These are phyloP conservation scores for Talaromyces albobiverticillius DNA, from an alignment of 2,329 filamentous ascomycete species.

Conservation along the genomic window DNA sequence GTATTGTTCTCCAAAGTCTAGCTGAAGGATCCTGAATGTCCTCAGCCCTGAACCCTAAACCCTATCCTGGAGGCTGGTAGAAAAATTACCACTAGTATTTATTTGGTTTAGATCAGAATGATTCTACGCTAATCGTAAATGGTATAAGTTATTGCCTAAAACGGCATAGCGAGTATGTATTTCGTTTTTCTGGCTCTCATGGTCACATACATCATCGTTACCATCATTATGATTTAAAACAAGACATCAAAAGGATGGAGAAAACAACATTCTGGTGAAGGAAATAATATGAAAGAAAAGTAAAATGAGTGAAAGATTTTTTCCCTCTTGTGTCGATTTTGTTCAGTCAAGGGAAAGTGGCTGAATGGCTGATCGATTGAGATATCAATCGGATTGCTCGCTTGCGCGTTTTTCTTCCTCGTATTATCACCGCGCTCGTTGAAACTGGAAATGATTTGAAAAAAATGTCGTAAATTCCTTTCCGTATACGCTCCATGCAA, in stretches of 20 bases:
- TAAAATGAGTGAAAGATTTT: not conserved
- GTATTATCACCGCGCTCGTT: slow-evolving; percentile 9
- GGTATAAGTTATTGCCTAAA: too few relatives aligned
- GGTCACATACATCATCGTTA: not conserved
- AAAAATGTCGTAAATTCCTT: slow-evolving; percentile 10
- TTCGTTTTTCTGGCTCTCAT: not conserved
- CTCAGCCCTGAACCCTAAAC: too few relatives aligned
- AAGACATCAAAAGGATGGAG: not conserved
- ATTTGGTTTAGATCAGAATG: too few relatives aligned
- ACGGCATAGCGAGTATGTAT: not conserved
- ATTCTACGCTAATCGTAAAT: too few relatives aligned
- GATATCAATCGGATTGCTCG: slow-evolving; percentile 5
- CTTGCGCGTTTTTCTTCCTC: slow-evolving; percentile 6
- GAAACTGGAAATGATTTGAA: not conserved
- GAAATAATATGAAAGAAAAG: slow-evolving; percentile 3
- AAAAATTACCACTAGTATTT: not conserved
- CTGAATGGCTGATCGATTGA: slow-evolving; percentile 6
- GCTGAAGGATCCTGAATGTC: too few relatives aligned
- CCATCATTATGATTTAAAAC: not conserved
- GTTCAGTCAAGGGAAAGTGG: not conserved
- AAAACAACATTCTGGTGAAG: slow-evolving; percentile 8
- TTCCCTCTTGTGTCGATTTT: not conserved
- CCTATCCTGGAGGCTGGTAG: too few relatives aligned
- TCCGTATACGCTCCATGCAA: slow-evolving; percentile 14
- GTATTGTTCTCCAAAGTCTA: too few relatives aligned